Evolutionary conservation across 208 protist genomes (phyloP), one percentile per base, ranked within the genome.

Genomic region (Trypanosoma lewisi): DNA sequence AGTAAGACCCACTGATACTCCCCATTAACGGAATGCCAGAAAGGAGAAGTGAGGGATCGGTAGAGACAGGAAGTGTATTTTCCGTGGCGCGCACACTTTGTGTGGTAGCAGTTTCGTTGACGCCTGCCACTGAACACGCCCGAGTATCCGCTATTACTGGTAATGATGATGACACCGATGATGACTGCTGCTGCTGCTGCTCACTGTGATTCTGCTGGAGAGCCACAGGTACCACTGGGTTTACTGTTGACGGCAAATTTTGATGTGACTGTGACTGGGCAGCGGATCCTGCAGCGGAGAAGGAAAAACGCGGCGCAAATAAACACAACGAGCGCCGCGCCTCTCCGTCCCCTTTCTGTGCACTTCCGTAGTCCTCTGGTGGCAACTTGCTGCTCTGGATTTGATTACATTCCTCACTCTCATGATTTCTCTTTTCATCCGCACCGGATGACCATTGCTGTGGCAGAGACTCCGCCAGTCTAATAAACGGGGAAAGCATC

Each of bases 401-500:
- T 55, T 16, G 27, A 12, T 17, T 3, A 45, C 3, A 30, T 28
- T 19, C 17, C 3, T 21, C 33, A 16, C 23, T 19, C 23, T 31
- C 52, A 45, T 9, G 1, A 27, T 25, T 45, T 34, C 3, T 28
- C 16, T 28, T 58, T 30, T 45, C 33, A 21, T 19, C 21, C 12
- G 7, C 58, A n/a, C 25, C 1, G 3, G 58, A 31, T 17, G 58
- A 31, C 27, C 8, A n/a, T 4, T 37, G 42, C 12, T 9, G 4
- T 3, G 45, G 28, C 48, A 33, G 1, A 9, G 49, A 39, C 19
- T 44, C 48, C 23, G 48, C 49, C 0, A 30, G 60, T 6, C 36
- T 28, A 49, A 66, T 30, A 57, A 66, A 66, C n/a, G 60, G 28
- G 17, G 60, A 55, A 19, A 66, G 48, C 48, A 55, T 66, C 12